A percentile compares a stretch with the other conserved stretches of the same genome.
phyloP scores from a whole-genome alignment of 1,284 basidiomycete species.

The Ustilago lituana region DNA sequence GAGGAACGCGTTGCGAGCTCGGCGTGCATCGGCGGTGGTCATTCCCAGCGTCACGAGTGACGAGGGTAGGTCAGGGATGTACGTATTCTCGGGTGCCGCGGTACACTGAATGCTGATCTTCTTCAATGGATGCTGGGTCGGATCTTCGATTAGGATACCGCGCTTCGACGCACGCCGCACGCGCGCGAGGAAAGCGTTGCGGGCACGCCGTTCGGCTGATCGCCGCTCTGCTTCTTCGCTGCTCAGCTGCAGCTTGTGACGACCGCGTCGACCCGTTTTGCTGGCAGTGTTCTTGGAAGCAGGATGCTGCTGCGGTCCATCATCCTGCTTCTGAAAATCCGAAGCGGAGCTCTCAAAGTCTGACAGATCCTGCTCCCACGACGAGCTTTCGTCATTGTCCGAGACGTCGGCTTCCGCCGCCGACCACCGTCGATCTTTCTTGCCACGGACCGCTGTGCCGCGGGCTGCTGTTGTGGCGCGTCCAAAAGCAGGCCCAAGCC shows the following conservation, averaged over 20 bases:
- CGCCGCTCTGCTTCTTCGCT: constrained; percentile 27
- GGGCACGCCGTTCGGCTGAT: constrained; percentile 27
- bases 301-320: constrained; percentile 17
- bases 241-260: constrained; percentile 33
- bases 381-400: constrained; percentile 20
- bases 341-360: constrained; percentile 20
- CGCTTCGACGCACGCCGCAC: constrained; percentile 49
- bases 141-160: constrained; percentile 41
- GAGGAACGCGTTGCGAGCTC: constrained; percentile 51
- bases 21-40: constrained; percentile 47
- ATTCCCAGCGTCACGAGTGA: constrained; percentile 46
- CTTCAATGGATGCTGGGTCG: constrained; percentile 41
- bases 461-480: constrained; percentile 7
- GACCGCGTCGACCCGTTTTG: constrained; percentile 24
- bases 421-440: constrained; percentile 34
- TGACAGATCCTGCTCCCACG: constrained; percentile 8
- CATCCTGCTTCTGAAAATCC: constrained; percentile 31
- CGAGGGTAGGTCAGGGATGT: constrained; percentile 53
- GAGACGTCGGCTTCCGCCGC: constrained; percentile 13
- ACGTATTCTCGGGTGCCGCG: constrained; percentile 43
- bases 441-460: constrained; percentile 20
- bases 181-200: constrained; percentile 49
- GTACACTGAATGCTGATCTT: constrained; percentile 46
- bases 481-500: constrained; percentile 2
- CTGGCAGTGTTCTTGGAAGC: constrained; percentile 12